Base-by-base conservation (phyloP, 1,284 basidiomycete genomes). In the Apiotrichum brassicae region DNA sequence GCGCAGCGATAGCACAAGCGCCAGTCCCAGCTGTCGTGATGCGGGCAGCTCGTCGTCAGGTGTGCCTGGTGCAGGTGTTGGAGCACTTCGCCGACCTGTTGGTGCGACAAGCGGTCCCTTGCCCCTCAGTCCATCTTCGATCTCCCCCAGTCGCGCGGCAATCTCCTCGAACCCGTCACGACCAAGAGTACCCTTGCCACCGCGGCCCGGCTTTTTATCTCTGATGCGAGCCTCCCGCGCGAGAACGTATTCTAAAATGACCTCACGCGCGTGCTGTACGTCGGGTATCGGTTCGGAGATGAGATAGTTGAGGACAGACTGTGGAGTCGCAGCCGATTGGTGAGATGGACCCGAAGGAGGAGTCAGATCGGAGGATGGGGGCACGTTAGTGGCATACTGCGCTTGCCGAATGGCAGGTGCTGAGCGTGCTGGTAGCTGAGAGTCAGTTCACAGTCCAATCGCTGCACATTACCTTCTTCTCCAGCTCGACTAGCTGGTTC, bases 201-300 rank as follows among this genome's bases (percentile, higher is more conserved):
- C 70, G 19, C 55, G 39, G 2, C 66, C 70, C 3, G 54, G 56
- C 43, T 64, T 66, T 53, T 66, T 66, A 19, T 67, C 67, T 13
- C 56, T 56, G n/a, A 63, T 37, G 46, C 68, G 66, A 3, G 49
- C 38, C 51, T 73, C 72, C 11, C 69, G 49, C 3, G 57, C 58
- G 6, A 70, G 57, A 0, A 66, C 63, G 50, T 66, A 73, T 46
- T 73, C 72, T 18, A 71, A 60, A n/a, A 73, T 63, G 49, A 71
- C 64, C 53, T 73, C 65, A 8, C 70, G 60, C 5, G 68, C 66
- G 25, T 67, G 63, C 36, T 65, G 63, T 13, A 73, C 52, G 14
- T 64, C 56, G 4, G 69, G 67, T 1, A 58, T 46, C 0, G 69
- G 67, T 13, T 61, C 49, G 0, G 63, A 64, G 4, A 66, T 41